These are phyloP conservation scores for Schizochytrium sp. DNA, from an alignment of 108 stramenopile species.

Conservation along the genomic window DNA sequence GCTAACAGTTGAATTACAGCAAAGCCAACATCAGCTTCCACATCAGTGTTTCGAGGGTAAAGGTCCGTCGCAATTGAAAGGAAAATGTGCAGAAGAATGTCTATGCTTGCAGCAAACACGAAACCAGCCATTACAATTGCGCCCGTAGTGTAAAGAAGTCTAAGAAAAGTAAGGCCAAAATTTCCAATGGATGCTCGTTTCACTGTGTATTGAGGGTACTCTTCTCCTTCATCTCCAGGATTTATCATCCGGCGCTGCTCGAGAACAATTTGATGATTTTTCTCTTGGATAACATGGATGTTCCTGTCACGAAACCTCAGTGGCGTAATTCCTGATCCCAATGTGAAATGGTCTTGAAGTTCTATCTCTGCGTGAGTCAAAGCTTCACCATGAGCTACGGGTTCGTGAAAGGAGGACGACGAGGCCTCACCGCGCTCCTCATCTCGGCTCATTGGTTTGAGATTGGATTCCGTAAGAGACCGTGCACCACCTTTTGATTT, in stretches of 20 bases:
- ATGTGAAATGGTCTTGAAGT: constrained; percentile 8
- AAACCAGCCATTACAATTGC: constrained; percentile 26
- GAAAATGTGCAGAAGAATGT: constrained; percentile 48
- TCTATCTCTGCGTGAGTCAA: neutral
- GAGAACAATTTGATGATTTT: constrained; percentile 1
- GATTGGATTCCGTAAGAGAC: too few relatives aligned
- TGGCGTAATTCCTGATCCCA: constrained; percentile 1
- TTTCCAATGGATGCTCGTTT: neutral
- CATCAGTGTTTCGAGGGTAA: neutral
- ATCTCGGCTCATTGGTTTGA: too few relatives aligned
- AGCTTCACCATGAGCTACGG: too few relatives aligned
- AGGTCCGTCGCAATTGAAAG: constrained; percentile 14
- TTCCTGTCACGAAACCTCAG: neutral
- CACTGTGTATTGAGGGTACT: neutral
- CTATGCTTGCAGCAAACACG: constrained; percentile 12
- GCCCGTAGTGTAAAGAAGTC: neutral
- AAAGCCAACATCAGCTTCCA: constrained; percentile 19
- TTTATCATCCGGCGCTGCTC: neutral
- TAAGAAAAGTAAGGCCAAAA: constrained; percentile 19
- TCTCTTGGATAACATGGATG: neutral
- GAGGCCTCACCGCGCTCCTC: too few relatives aligned
- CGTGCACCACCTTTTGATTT: too few relatives aligned
- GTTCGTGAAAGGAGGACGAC: too few relatives aligned
- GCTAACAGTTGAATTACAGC: neutral
- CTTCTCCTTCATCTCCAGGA: too few relatives aligned